Evolutionary conservation across 2,329 filamentous ascomycete genomes (phyloP), one percentile per base, ranked within the genome.

Genomic region (Mycosphaerelloides madeirae): DNA sequence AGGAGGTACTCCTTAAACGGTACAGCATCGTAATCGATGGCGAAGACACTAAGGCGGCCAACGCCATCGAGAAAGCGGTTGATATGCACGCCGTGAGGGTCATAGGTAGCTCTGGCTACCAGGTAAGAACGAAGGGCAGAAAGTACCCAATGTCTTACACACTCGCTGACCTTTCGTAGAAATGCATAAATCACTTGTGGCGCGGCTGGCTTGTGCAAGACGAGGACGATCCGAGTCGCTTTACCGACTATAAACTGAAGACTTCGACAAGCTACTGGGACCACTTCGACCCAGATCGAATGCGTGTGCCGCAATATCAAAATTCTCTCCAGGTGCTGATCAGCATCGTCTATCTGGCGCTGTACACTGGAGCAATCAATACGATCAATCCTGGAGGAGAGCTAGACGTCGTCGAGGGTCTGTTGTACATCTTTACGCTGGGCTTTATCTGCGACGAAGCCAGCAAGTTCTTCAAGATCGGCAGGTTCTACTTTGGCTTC

Each of bases 171-270:
- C n/a, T n/a, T n/a, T n/a, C n/a, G n/a, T n/a, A n/a, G 58, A 95
- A 94, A 69, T 97, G 91, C 63, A 88, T 97, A 59, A 80, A 77
- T 50, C 88, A 94, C 62, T 81, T 98, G 7, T 98, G 93, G 93
- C 81, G 82, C 50, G 93, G 93, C 16, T 98, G 93, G 93, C 74
- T 97, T 7, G 83, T 95, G n/a, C 93, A 98, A 65, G 88, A 96
- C 55, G 89, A 96, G 57, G 77, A 90, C 38, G 90, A 97, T 57
- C 85, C 91, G 0, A 81, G 83, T n/a, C 82, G 81, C 41, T 98
- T 98, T 63, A 78, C 96, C 42, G 84, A 90, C 61, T 98, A 94
- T 72, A 80, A 83, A 56, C 76, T 87, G 48, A 88, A 88, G 63
- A 87, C 84, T 47, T 86, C 90, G 63, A 82, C 81, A 1, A 77